phyloP scores from a whole-genome alignment of 2,329 filamentous ascomycete genomes.

The Sphaceloma murrayae region DNA sequence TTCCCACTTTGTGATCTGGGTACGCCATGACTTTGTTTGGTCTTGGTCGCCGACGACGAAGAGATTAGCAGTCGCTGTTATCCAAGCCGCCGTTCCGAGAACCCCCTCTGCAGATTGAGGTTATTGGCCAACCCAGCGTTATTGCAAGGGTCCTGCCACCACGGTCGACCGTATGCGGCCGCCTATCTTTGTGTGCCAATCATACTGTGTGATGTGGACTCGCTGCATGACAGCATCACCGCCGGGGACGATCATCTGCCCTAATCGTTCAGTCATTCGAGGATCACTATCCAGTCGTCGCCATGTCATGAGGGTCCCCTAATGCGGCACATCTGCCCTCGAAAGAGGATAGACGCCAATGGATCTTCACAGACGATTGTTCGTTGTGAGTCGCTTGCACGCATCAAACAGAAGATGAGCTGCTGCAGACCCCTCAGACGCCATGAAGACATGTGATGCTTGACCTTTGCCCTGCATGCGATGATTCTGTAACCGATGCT shows the following conservation, averaged over 20 bases:
- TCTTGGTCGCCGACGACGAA: too few species aligned
- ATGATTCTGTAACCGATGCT: slow-evolving; percentile 7
- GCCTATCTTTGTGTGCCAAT: slow-evolving; percentile 14
- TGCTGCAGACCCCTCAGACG: slow-evolving; percentile 4
- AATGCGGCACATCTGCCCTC: too few species aligned
- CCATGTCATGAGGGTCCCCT: slow-evolving; percentile 10
- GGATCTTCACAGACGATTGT: neutral
- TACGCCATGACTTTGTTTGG: slow-evolving; percentile 12
- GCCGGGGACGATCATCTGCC: slow-evolving; percentile 4
- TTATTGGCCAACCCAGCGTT: slow-evolving; percentile 6
- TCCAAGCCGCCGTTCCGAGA: too few species aligned
- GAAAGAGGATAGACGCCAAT: neutral
- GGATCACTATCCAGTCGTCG: slow-evolving; percentile 1
- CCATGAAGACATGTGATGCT: slow-evolving; percentile 12
- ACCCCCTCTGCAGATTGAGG: too few species aligned
- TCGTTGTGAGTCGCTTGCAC: neutral
- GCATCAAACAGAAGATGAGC: too few species aligned
- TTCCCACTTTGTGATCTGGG: slow-evolving; percentile 4
- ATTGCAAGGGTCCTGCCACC: slow-evolving; percentile 11
- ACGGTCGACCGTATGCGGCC: neutral
- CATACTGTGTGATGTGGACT: neutral
- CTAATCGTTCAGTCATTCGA: neutral
- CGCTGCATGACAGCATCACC: neutral
- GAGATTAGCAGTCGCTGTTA: too few species aligned
- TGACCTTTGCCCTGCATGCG: slow-evolving; percentile 10